phyloP scores from a whole-genome alignment of 257 asterid genomes.

The Oldenlandia corymbosa region DNA sequence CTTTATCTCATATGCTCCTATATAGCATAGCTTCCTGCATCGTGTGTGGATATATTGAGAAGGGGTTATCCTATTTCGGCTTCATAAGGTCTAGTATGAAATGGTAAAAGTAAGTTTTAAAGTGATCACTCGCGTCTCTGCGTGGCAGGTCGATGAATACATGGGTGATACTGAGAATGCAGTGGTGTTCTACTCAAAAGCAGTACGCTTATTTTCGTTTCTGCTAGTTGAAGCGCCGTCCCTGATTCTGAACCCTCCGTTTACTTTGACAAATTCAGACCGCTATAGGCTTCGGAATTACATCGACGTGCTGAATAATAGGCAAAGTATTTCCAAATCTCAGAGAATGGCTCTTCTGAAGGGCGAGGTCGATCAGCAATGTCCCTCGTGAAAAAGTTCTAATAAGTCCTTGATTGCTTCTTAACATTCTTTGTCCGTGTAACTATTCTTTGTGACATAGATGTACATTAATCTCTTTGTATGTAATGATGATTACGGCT shows the following conservation, averaged over 20 bases:
- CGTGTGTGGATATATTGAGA: not conserved
- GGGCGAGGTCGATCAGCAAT: slow-evolving; percentile 40
- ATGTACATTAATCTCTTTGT: not conserved
- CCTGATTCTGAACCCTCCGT: slow-evolving; percentile 74
- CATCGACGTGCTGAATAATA: slow-evolving; percentile 53
- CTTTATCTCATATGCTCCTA: not conserved
- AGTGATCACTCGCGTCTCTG: slow-evolving; percentile 7
- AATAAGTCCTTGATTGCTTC: not conserved
- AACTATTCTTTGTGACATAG: slow-evolving; percentile 22
- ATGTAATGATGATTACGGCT: slow-evolving; percentile 4
- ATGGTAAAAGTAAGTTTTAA: slow-evolving; percentile 13
- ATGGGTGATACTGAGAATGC: slow-evolving; percentile 58
- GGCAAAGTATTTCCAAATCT: slow-evolving; percentile 61
- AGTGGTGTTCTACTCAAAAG: slow-evolving; percentile 55
- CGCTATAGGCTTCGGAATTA: slow-evolving; percentile 59
- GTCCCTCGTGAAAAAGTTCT: slow-evolving; percentile 22
- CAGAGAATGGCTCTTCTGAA: slow-evolving; percentile 55
- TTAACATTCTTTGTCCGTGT: slow-evolving; percentile 25
- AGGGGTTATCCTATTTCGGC: too few species aligned
- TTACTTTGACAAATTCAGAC: slow-evolving; percentile 68
- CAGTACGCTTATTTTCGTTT: slow-evolving; percentile 45
- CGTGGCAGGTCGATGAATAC: slow-evolving; percentile 68
- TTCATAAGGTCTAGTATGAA: too few species aligned
- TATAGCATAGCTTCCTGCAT: not conserved
- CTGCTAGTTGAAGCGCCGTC: slow-evolving; percentile 72